Evolutionary conservation across 768 basidiomycete species (phyloP).

Genomic region (Lyophyllum semitale): DNA sequence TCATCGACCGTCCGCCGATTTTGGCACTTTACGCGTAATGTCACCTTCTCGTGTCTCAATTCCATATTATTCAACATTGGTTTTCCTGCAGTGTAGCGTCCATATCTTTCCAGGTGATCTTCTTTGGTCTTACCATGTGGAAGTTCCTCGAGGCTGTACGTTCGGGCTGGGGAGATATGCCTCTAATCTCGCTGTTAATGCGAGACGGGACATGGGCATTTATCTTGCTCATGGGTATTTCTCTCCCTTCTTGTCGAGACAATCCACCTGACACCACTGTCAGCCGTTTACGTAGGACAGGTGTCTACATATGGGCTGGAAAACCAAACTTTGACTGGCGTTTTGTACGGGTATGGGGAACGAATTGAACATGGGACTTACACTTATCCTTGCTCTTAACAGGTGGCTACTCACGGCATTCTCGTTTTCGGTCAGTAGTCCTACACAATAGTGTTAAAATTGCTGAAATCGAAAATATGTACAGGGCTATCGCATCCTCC

Average conservation of each 20-base stretch:
- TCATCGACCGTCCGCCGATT: slow-evolving; percentile 24
- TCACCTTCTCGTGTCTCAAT: background rate
- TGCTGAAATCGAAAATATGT: background rate
- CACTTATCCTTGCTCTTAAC: background rate
- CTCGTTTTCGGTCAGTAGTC: slow-evolving; percentile 31
- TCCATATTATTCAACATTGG: background rate
- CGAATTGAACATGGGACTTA: background rate
- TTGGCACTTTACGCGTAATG: slow-evolving; percentile 35
- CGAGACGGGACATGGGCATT: slow-evolving; percentile 50
- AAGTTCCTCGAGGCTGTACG: slow-evolving; percentile 36
- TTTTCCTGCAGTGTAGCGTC: slow-evolving; percentile 25
- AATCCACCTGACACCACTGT: background rate
- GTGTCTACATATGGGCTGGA: slow-evolving; percentile 24
- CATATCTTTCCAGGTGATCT: slow-evolving; percentile 36
- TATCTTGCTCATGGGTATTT: slow-evolving; percentile 38
- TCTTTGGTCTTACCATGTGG: slow-evolving; percentile 38
- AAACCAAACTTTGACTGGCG: slow-evolving; percentile 27
- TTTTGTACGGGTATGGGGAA: slow-evolving; percentile 31
- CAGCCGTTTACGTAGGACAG: slow-evolving; percentile 29
- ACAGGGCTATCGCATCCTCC: slow-evolving; percentile 39
- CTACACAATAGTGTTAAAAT: background rate
- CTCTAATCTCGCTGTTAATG: slow-evolving; percentile 39
- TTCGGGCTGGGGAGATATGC: slow-evolving; percentile 42
- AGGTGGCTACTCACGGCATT: slow-evolving; percentile 38
- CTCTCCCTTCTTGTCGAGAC: background rate